phyloP scores from a whole-genome alignment of 148 eudicot species.

The Fagopyrum tataricum region DNA sequence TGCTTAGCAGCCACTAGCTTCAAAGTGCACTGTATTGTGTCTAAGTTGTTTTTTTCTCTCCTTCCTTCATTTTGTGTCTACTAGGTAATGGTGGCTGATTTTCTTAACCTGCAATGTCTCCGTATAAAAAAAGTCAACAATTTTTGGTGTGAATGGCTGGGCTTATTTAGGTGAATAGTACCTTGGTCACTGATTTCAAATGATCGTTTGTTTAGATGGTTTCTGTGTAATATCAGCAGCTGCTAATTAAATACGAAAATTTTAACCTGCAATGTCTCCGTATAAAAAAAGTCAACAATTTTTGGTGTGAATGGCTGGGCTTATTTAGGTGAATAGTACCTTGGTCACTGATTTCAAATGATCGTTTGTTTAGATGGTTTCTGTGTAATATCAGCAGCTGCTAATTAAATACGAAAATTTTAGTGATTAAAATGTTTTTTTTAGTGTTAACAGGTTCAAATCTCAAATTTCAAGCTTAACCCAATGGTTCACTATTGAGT shows the following conservation, averaged over 20 bases:
- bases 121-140: not conserved
- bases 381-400: not conserved
- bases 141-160: not conserved
- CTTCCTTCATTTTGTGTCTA: not conserved
- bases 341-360: not conserved
- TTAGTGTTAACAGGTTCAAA: not conserved
- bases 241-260: not conserved
- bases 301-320: not conserved
- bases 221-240: not conserved
- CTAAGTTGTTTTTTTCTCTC: not conserved
- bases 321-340: not conserved
- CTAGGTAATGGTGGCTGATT: not conserved
- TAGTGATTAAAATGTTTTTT: not conserved
- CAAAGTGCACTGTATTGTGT: too few relatives aligned
- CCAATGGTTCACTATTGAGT: not conserved
- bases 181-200: not conserved
- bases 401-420: not conserved
- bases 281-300: not conserved
- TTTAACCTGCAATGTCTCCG: not conserved
- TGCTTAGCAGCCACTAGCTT: too few relatives aligned
- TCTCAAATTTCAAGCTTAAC: not conserved
- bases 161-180: not conserved
- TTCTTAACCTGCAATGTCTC: not conserved
- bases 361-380: not conserved
- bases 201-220: not conserved